Conservation (phyloP, 306 rosid genomes). For the Sechiopsis laciniata region DNA sequence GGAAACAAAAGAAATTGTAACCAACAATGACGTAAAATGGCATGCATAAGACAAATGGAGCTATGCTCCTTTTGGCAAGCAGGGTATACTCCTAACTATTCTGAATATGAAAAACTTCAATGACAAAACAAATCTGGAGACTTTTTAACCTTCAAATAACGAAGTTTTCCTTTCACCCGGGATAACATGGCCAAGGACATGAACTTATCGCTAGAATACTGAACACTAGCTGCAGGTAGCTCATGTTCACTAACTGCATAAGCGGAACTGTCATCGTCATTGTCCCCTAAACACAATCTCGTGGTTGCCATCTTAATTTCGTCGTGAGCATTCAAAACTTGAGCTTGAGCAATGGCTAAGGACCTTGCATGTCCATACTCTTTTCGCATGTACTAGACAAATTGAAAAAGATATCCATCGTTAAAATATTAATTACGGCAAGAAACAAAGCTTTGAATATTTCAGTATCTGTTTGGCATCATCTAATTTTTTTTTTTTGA, state of each 20-base stretch:
- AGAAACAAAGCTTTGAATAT: too few species aligned
- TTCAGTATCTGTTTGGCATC: background rate
- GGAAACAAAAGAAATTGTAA: conserved; percentile 28
- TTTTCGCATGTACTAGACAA: conserved; percentile 76
- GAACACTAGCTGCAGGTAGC: conserved; percentile 55
- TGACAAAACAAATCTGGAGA: background rate
- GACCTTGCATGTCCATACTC: conserved; percentile 88
- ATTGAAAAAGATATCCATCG: conserved; percentile 22
- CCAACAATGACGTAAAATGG: conserved; percentile 18
- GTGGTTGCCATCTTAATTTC: conserved; percentile 90
- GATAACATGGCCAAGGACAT: conserved; percentile 54
- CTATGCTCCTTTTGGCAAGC: background rate
- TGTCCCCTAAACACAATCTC: conserved; percentile 52
- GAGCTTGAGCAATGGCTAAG: conserved; percentile 87
- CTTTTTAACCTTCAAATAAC: conserved; percentile 64
- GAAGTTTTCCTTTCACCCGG: conserved; percentile 79
- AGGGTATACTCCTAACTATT: background rate
- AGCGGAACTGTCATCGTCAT: conserved; percentile 63
- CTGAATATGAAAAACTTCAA: background rate
- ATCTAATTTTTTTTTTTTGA: too few species aligned
- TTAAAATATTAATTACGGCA: background rate
- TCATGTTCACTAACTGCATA: conserved; percentile 67
- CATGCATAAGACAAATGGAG: background rate
- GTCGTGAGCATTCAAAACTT: conserved; percentile 81
- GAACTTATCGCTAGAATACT: conserved; percentile 71